A percentile compares a stretch with the other conserved stretches of the same genome.
These are phyloP conservation scores for Ramalina intermedia DNA, from an alignment of 495 filamentous ascomycete genomes.

Conservation along the genomic window DNA sequence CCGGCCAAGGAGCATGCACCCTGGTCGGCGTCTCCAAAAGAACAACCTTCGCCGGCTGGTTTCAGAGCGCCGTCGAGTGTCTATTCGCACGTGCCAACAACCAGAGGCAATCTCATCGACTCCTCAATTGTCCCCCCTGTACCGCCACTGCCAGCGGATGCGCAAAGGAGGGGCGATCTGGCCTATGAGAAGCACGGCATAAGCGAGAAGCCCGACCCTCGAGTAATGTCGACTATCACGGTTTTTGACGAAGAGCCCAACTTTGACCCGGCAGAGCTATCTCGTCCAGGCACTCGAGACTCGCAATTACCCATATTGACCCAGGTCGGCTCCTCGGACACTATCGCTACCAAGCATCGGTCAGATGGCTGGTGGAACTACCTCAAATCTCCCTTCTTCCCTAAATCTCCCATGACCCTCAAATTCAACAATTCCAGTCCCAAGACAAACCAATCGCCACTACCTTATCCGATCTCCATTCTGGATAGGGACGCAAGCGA, in stretches of 20 bases:
- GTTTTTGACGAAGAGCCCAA: constrained; percentile 43
- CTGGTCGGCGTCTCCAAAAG: constrained; percentile 42
- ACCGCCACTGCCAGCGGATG: constrained; percentile 39
- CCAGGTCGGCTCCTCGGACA: constrained; percentile 16
- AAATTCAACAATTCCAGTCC: constrained; percentile 9
- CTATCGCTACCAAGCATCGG: constrained; percentile 36
- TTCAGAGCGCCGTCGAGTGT: constrained; percentile 45
- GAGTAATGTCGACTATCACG: constrained; percentile 31
- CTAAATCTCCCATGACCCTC: constrained; percentile 27
- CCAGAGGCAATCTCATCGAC: constrained; percentile 16
- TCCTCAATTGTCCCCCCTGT: constrained; percentile 40
- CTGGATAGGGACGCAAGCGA: constrained; percentile 17
- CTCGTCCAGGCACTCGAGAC: constrained; percentile 20
- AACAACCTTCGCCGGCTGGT: constrained; percentile 8
- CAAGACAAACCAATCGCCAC: constrained; percentile 17
- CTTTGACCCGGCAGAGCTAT: constrained; percentile 14
- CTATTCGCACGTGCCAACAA: constrained; percentile 48
- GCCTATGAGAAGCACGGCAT: constrained; percentile 15
- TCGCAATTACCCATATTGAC: constrained; percentile 19
- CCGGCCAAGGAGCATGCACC: constrained; percentile 48
- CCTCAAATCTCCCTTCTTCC: constrained; percentile 61
- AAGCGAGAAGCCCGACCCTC: constrained; percentile 17
- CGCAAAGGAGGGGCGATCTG: constrained; percentile 18
- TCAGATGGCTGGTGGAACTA: constrained; percentile 85
- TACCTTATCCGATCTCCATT: constrained; percentile 21